Evolutionary conservation across 495 filamentous ascomycete species (phyloP).

Genomic region (Physcia stellaris): DNA sequence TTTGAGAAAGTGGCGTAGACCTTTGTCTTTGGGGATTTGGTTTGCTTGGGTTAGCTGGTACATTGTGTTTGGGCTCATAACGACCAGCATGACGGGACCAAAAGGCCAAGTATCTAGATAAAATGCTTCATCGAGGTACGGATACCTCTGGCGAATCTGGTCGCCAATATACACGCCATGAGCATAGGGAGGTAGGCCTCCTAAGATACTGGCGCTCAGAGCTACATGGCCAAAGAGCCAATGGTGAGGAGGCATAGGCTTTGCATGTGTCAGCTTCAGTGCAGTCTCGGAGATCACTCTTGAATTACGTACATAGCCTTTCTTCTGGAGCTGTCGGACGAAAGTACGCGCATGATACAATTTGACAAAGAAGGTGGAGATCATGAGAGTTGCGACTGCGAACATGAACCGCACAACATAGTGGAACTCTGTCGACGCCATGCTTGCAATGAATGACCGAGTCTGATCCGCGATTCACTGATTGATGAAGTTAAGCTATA

Average conservation of each 20-base stretch:
- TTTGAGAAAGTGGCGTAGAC: slow-evolving; percentile 12
- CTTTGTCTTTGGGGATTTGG: slow-evolving; percentile 5
- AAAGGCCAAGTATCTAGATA: slow-evolving; percentile 24
- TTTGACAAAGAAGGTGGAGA: too few relatives aligned
- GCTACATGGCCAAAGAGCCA: slow-evolving; percentile 17
- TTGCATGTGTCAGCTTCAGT: too few relatives aligned
- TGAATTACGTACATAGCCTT: too few relatives aligned
- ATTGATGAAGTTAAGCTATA: too few relatives aligned
- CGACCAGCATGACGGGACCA: slow-evolving; percentile 11
- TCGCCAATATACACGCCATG: slow-evolving; percentile 9
- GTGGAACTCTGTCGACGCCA: too few relatives aligned
- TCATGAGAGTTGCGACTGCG: too few relatives aligned
- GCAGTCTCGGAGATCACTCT: too few relatives aligned
- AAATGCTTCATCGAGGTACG: slow-evolving; percentile 14
- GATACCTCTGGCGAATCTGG: background rate
- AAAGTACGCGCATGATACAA: too few relatives aligned
- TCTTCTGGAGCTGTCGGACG: too few relatives aligned
- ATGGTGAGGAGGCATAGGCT: slow-evolving; percentile 19
- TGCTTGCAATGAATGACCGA: too few relatives aligned
- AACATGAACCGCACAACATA: too few relatives aligned
- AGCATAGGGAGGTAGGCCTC: slow-evolving; percentile 7
- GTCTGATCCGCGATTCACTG: too few relatives aligned
- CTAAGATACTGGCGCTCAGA: slow-evolving; percentile 5
- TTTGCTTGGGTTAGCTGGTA: slow-evolving; percentile 15
- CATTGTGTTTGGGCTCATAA: slow-evolving; percentile 7